These are phyloP conservation scores for Calocera viscosa DNA, from an alignment of 768 basidiomycete species.

Conservation along the genomic window DNA sequence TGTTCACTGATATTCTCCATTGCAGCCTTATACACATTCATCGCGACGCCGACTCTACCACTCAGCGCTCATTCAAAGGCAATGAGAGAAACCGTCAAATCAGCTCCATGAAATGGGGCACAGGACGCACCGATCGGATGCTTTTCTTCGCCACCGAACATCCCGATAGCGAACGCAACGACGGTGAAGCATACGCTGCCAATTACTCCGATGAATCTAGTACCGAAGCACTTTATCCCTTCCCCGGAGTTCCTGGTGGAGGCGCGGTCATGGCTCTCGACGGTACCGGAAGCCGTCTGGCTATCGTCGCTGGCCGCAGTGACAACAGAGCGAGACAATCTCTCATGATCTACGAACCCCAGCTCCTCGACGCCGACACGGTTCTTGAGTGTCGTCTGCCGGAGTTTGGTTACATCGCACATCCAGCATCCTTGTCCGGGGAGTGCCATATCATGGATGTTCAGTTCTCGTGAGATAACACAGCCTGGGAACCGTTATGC, in stretches of 20 bases:
- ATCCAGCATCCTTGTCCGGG: neutral
- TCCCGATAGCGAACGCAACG: neutral
- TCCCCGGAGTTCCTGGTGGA: neutral
- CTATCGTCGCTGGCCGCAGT: neutral
- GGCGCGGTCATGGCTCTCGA: neutral
- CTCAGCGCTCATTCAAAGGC: neutral
- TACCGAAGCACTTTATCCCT: neutral
- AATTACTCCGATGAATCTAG: neutral
- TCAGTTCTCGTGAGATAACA: neutral
- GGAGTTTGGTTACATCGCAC: neutral
- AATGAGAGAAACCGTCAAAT: neutral
- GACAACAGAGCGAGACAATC: neutral
- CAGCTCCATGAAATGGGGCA: neutral
- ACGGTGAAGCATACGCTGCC: neutral
- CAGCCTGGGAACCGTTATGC: neutral
- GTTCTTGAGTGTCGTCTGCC: neutral
- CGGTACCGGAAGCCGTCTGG: neutral
- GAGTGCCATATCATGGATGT: neutral
- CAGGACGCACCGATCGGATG: neutral
- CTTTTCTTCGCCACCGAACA: neutral
- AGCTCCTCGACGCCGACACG: neutral
- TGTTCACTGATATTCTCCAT: neutral
- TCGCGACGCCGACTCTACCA: neutral
- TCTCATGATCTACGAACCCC: neutral
- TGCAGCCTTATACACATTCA: neutral